These are phyloP conservation scores for Neonectria punicea DNA, from an alignment of 2,329 filamentous ascomycete genomes.

Conservation along the genomic window DNA sequence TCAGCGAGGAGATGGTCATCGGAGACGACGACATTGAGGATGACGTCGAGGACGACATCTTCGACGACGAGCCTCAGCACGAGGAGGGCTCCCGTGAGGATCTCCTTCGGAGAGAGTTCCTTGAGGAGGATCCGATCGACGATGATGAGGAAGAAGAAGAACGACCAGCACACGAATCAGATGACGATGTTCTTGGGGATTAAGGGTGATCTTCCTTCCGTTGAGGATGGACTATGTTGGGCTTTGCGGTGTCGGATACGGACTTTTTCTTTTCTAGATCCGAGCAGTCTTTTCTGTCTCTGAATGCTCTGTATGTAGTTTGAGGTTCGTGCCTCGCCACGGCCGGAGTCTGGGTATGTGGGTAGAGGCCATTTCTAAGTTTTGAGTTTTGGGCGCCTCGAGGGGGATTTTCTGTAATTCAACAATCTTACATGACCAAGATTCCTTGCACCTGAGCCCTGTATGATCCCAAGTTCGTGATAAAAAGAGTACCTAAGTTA, in stretches of 20 bases:
- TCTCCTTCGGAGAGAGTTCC: conserved; percentile 62
- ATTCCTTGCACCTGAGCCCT: conserved; percentile 14
- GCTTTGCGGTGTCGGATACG: conserved; percentile 24
- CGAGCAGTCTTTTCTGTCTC: conserved; percentile 11
- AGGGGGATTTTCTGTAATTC: conserved; percentile 30
- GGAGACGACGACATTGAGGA: conserved; percentile 53
- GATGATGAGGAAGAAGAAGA: conserved; percentile 46
- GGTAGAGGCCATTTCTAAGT: conserved; percentile 28
- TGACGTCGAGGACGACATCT: conserved; percentile 50
- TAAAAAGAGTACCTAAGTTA: conserved; percentile 5
- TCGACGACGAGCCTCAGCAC: conserved; percentile 60
- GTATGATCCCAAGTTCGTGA: not conserved
- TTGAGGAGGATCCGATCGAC: conserved; percentile 60
- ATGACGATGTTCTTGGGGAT: conserved; percentile 59
- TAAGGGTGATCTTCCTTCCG: conserved; percentile 41
- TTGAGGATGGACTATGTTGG: conserved; percentile 18
- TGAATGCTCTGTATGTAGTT: conserved; percentile 28
- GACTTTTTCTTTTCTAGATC: conserved; percentile 27
- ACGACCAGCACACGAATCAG: conserved; percentile 50
- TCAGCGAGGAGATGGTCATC: conserved; percentile 58
- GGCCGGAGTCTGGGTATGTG: conserved; percentile 40
- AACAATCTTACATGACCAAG: conserved; percentile 17
- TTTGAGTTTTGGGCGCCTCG: conserved; percentile 27
- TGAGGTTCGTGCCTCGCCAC: conserved; percentile 27
- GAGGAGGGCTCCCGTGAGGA: conserved; percentile 71